Percentiles rank a stretch among this genome's conserved stretches.
Evolutionary conservation across 257 asterid species (phyloP).

Genomic region (Solanum chmielewskii): DNA sequence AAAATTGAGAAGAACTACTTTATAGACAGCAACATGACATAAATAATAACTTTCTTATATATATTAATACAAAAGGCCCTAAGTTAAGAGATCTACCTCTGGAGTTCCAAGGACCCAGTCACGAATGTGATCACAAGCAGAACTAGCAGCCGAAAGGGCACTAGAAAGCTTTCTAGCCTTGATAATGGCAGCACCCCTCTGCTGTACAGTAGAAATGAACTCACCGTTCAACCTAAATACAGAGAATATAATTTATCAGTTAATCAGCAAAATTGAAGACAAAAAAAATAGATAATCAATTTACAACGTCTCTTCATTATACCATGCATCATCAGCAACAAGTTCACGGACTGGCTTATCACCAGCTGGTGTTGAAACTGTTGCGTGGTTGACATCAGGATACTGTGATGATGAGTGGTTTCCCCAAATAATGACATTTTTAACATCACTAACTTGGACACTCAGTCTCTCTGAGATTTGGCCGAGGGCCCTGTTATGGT

Average conservation of each 20-base stretch:
- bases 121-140: conserved; percentile 96
- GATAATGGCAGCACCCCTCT: conserved; percentile 96
- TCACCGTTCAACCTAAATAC: conserved; percentile 64
- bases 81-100: conserved; percentile 33
- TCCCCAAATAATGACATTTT: conserved; percentile 91
- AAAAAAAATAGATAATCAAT: background rate
- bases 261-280: background rate
- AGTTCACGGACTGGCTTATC: conserved; percentile 76
- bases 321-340: conserved; percentile 73
- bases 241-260: background rate
- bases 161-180: conserved; percentile 91
- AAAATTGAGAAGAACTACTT: background rate
- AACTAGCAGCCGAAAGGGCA: conserved; percentile 96
- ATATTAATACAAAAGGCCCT: background rate
- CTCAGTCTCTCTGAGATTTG: conserved; percentile 77
- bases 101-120: conserved; percentile 98
- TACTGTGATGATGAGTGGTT: conserved; percentile 92
- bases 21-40: background rate
- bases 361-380: conserved; percentile 62
- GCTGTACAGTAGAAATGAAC: conserved; percentile 77
- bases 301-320: background rate
- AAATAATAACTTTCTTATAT: background rate
- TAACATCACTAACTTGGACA: conserved; percentile 80
- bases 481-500: conserved; percentile 98
- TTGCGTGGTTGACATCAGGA: conserved; percentile 89